Evolutionary conservation across 1,284 basidiomycete genomes (phyloP).

Genomic region (Abortiporus biennis): DNA sequence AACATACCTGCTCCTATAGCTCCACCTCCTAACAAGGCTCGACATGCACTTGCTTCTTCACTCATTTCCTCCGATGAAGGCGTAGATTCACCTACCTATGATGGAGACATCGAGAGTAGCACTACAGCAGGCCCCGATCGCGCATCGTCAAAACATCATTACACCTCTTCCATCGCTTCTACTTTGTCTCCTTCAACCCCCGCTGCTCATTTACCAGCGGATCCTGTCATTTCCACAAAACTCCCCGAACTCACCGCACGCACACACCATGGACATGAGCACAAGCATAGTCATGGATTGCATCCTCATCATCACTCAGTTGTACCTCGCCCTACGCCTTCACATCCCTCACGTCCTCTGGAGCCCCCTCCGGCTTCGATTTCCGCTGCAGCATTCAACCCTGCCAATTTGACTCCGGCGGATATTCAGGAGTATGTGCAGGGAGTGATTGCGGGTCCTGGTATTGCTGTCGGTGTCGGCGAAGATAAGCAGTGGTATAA

Average conservation of each 20-base stretch:
- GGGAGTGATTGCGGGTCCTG: conserved; percentile 24
- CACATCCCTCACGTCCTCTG: conserved; percentile 12
- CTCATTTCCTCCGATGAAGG: conserved; percentile 60
- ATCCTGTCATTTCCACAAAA: conserved; percentile 39
- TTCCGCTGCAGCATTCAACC: conserved; percentile 47
- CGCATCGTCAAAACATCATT: conserved; percentile 10
- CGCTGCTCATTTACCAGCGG: conserved; percentile 12
- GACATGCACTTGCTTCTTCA: conserved; percentile 49
- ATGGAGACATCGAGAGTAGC: conserved; percentile 83
- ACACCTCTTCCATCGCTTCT: conserved; percentile 10
- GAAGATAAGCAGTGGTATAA: conserved; percentile 63
- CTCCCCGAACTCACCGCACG: conserved; percentile 38
- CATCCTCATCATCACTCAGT: conserved; percentile 12
- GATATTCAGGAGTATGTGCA: conserved; percentile 56
- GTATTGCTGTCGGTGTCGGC: conserved; percentile 42
- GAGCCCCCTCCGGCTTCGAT: conserved; percentile 25
- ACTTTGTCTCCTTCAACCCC: conserved; percentile 14
- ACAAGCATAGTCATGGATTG: no score
- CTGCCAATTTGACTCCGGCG: conserved; percentile 56
- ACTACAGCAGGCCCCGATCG: conserved; percentile 46
- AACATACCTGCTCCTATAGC: background rate
- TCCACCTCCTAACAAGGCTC: conserved; percentile 10
- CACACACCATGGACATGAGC: no score
- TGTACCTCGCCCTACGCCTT: conserved; percentile 11
- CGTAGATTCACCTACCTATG: conserved; percentile 80